These are phyloP conservation scores for Termitomyces sp. DNA, from an alignment of 768 basidiomycete genomes.

Conservation along the genomic window DNA sequence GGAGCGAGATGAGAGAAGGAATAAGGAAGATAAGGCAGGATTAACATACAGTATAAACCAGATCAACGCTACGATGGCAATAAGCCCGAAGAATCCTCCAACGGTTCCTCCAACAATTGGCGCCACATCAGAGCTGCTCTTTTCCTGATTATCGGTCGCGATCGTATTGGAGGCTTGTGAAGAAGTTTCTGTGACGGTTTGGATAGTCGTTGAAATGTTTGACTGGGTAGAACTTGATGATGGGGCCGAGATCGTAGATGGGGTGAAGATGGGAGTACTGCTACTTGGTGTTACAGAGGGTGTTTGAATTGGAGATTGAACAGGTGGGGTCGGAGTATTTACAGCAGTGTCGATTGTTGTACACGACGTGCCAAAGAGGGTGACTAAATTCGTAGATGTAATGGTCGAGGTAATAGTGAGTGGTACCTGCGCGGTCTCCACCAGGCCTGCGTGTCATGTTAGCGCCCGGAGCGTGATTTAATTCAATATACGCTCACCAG, in stretches of 20 bases:
- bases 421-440: slow-evolving; percentile 33
- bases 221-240: slow-evolving; percentile 33
- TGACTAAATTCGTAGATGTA: slow-evolving; percentile 28
- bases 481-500: slow-evolving; percentile 17
- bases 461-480: slow-evolving; percentile 14
- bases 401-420: slow-evolving; percentile 32
- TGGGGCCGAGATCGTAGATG: slow-evolving; percentile 25
- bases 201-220: slow-evolving; percentile 36
- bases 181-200: slow-evolving; percentile 26
- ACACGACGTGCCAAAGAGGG: slow-evolving; percentile 39
- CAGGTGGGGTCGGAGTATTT: background rate
- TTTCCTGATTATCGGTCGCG: slow-evolving; percentile 15
- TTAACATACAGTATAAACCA: slow-evolving; percentile 50
- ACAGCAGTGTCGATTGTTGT: slow-evolving; percentile 10
- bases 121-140: slow-evolving; percentile 27
- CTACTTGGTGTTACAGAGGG: slow-evolving; percentile 7
- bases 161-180: slow-evolving; percentile 29
- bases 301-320: background rate
- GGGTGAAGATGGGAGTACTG: slow-evolving; percentile 21
- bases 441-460: slow-evolving; percentile 8
- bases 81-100: slow-evolving; percentile 50
- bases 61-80: slow-evolving; percentile 38
- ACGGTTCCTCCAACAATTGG: slow-evolving; percentile 52
- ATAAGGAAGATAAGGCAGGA: slow-evolving; percentile 1
- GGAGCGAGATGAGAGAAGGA: slow-evolving; percentile 8